Evolutionary conservation across 2,329 filamentous ascomycete species (phyloP).

Genomic region (Aspergillus candidus): DNA sequence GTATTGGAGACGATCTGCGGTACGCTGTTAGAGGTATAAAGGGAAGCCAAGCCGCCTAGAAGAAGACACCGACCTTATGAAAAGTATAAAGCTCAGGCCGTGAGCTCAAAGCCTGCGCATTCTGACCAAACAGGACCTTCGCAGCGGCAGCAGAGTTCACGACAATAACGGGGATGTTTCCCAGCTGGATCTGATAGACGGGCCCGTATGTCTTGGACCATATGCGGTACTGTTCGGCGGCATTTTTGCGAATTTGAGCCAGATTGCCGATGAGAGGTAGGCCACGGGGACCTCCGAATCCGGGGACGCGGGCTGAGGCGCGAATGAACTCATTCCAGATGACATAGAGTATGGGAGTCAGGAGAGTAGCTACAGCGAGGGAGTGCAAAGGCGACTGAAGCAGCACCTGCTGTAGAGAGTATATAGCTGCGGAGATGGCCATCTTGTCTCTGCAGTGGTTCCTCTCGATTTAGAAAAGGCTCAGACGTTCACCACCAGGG

Average conservation of each 20-base stretch:
- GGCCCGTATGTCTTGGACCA: slow-evolving; percentile 48
- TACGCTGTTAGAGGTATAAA: not conserved
- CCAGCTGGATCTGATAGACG: slow-evolving; percentile 54
- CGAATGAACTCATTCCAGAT: slow-evolving; percentile 48
- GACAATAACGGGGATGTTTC: slow-evolving; percentile 52
- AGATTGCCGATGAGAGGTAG: slow-evolving; percentile 53
- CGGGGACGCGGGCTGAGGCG: slow-evolving; percentile 39
- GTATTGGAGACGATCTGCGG: slow-evolving; percentile 56
- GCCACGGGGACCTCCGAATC: slow-evolving; percentile 46
- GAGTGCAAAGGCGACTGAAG: slow-evolving; percentile 18
- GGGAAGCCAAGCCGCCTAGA: not conserved
- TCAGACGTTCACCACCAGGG: too few relatives aligned
- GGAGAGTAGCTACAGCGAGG: slow-evolving; percentile 13
- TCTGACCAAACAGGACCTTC: slow-evolving; percentile 47
- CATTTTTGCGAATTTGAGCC: slow-evolving; percentile 50
- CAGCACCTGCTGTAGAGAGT: slow-evolving; percentile 15
- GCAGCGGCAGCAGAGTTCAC: slow-evolving; percentile 51
- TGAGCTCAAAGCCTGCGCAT: slow-evolving; percentile 51
- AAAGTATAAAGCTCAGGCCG: slow-evolving; percentile 56
- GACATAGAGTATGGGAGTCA: slow-evolving; percentile 41
- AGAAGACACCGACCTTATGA: slow-evolving; percentile 43
- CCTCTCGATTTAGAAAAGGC: not conserved
- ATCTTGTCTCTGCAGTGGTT: slow-evolving; percentile 11
- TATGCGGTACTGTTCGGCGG: slow-evolving; percentile 51
- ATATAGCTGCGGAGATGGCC: slow-evolving; percentile 22